Evolutionary conservation across 306 rosid genomes (phyloP).

Genomic region (Quercus gilva): DNA sequence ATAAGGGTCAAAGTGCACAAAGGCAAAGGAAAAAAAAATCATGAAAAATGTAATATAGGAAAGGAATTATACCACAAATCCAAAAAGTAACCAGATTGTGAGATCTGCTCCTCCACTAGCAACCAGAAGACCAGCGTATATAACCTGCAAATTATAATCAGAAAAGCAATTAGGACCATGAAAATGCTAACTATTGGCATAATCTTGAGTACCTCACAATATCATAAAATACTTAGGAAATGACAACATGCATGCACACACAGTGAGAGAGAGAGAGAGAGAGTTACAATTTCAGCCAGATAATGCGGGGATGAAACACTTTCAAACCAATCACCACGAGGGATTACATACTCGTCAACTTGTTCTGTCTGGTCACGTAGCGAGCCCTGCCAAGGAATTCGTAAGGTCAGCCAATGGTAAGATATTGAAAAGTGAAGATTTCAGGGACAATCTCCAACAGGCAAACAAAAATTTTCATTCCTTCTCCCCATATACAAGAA

Average conservation of each 20-base stretch:
- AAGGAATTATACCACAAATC: slow-evolving; percentile 64
- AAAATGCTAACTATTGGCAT: neutral
- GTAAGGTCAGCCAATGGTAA: slow-evolving; percentile 19
- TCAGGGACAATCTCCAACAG: neutral
- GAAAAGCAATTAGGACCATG: neutral
- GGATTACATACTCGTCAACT: slow-evolving; percentile 64
- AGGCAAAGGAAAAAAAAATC: neutral
- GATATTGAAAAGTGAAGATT: neutral
- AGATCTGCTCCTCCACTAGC: slow-evolving; percentile 80
- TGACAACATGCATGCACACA: neutral
- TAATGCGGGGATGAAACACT: slow-evolving; percentile 84
- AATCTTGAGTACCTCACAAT: neutral
- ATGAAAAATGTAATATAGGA: neutral
- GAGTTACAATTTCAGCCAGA: slow-evolving; percentile 79
- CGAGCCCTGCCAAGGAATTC: slow-evolving; percentile 61
- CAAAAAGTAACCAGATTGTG: slow-evolving; percentile 75
- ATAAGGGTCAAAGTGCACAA: slow-evolving; percentile 2
- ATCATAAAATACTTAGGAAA: neutral
- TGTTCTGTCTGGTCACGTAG: slow-evolving; percentile 48
- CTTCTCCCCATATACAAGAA: neutral
- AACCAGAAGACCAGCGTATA: slow-evolving; percentile 69
- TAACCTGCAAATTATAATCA: slow-evolving; percentile 49
- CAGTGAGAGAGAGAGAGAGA: slow-evolving; percentile 5
- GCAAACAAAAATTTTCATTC: neutral
- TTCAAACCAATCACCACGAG: slow-evolving; percentile 86